phyloP scores from a whole-genome alignment of 192 early-diverging fungal genomes.

The Backusella parvicylindrica region DNA sequence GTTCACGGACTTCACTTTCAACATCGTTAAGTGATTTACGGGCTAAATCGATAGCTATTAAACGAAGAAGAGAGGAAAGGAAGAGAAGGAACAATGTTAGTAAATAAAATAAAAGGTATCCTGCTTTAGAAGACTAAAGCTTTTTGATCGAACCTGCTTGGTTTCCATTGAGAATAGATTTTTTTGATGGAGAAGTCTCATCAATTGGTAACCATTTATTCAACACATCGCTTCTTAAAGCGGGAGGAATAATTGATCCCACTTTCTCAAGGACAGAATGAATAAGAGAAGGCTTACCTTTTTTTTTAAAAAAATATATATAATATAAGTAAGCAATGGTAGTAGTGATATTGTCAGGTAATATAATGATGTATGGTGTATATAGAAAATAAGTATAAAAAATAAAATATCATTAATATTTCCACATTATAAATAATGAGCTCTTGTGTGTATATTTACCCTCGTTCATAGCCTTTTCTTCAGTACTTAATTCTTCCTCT shows the following conservation, averaged over 20 bases:
- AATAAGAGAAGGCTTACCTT: conserved; percentile 5
- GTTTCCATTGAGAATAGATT: background rate
- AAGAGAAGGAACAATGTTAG: background rate
- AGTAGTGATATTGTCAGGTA: background rate
- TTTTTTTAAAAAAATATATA: background rate
- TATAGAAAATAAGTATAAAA: background rate
- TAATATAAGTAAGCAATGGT: background rate
- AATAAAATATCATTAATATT: background rate
- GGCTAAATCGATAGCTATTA: conserved; percentile 25
- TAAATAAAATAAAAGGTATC: conserved; percentile 2
- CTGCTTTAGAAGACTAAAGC: conserved; percentile 21
- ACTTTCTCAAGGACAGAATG: conserved; percentile 7
- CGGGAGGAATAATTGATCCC: conserved; percentile 3
- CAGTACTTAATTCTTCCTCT: background rate
- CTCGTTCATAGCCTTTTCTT: background rate
- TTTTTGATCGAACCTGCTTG: conserved; percentile 20
- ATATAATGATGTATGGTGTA: background rate
- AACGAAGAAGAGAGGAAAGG: background rate
- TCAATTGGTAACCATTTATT: background rate
- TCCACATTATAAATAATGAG: background rate
- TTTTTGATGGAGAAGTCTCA: background rate
- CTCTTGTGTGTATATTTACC: background rate
- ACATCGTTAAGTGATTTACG: conserved; percentile 26
- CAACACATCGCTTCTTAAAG: background rate
- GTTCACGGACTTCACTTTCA: conserved; percentile 24